Base-by-base conservation (phyloP, 2,329 filamentous ascomycete species). In the Mycosphaerella sp. region DNA sequence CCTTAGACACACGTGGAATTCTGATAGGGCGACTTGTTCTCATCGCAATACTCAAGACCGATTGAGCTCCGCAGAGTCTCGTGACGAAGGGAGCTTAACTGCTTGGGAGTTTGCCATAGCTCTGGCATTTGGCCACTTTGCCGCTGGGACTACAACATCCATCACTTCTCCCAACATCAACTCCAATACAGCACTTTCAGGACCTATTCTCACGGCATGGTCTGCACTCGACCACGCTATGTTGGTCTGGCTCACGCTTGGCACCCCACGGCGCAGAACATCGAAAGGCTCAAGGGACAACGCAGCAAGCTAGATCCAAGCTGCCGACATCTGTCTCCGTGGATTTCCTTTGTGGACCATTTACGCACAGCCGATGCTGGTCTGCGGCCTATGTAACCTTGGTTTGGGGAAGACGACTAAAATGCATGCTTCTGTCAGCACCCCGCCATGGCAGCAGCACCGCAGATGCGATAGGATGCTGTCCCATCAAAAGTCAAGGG, bases 1-100 rank as follows among this genome's bases (percentile, higher is more conserved):
- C 36, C 52, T n/a, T 50, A 43, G 46, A 49, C 37, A 49, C 50
- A 41, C 45, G 42, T 51, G 42, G 49, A 50, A 48, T 42, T 25
- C 21, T 25, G 21, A 25, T 6, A 1, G 21, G 21, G 21, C 21
- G 21, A 25, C 21, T 3, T 25, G 21, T 25, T 8, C 30, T 34
- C 30, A 13, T 34, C 4, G 30, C 30, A 25, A 25, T 25, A 6
- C 3, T 25, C 2, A 25, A 25, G 21, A 6, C 21, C 4, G 21
- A 6, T 6, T 1, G 21, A 6, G 21, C 21, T 25, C 21, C 7
- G 21, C 21, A 25, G 21, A 25, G 21, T 25, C 21, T 6, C 21
- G 7, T 25, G 21, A 25, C 7, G 21, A 25, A 25, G 21, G 21
- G 21, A 25, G 21, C 21, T 25, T 5, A 25, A 25, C 7, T 25